Evolutionary conservation across 1,139 yeast genomes (phyloP).

Genomic region (Candida neerlandica): DNA sequence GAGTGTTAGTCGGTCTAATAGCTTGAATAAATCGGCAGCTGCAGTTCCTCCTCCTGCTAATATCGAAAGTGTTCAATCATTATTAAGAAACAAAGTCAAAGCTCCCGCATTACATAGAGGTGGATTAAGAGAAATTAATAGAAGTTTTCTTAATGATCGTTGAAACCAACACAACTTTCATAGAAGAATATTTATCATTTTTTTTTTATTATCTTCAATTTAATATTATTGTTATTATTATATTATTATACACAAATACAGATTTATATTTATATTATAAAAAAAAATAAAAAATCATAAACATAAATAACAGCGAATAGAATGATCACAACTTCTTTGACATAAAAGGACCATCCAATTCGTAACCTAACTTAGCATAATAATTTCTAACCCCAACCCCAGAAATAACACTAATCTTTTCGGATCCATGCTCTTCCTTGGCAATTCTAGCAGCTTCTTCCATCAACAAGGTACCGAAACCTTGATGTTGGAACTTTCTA

Average conservation of each 20-base stretch:
- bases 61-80: conserved; percentile 38
- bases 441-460: conserved; percentile 98
- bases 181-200: neutral
- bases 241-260: neutral
- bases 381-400: conserved; percentile 98
- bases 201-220: conserved; percentile 1
- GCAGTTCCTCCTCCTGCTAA: conserved; percentile 20
- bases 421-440: conserved; percentile 90
- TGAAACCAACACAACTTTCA: neutral
- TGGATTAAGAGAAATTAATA: conserved; percentile 25
- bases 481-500: conserved; percentile 97
- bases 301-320: neutral
- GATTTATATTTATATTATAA: neutral
- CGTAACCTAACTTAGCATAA: conserved; percentile 88
- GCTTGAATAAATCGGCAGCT: conserved; percentile 17
- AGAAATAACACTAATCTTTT: conserved; percentile 88
- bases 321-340: conserved; percentile 37
- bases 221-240: neutral
- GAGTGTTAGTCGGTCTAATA: conserved; percentile 13
- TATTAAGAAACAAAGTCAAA: conserved; percentile 41
- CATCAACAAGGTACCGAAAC: conserved; percentile 95
- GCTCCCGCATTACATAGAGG: conserved; percentile 50
- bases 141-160: conserved; percentile 16
- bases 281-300: neutral
- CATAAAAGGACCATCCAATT: conserved; percentile 95